Conservation (phyloP, 1,284 basidiomycete species). For the Naganishia liquefaciens region DNA sequence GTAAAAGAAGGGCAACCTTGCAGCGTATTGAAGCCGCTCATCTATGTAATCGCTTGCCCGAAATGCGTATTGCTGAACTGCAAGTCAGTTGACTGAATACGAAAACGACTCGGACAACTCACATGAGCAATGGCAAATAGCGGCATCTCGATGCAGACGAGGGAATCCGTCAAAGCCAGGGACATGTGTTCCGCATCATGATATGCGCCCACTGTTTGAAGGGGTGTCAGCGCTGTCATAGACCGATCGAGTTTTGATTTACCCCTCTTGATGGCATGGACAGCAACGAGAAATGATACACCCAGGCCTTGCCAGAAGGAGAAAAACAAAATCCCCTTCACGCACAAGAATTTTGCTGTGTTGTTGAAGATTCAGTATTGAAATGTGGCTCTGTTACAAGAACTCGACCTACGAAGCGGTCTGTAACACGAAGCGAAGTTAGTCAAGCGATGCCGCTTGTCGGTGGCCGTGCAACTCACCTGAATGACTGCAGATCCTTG, state of each 20-base stretch:
- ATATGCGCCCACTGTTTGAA: constrained; percentile 74
- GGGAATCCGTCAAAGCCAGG: constrained; percentile 80
- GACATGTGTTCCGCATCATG: constrained; percentile 88
- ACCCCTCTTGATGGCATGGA: constrained; percentile 69
- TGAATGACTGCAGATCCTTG: constrained; percentile 79
- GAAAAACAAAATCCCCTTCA: constrained; percentile 97
- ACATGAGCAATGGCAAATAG: constrained; percentile 88
- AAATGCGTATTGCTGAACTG: constrained; percentile 49
- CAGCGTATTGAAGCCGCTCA: constrained; percentile 63
- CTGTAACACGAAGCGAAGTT: constrained; percentile 45
- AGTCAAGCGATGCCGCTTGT: background rate
- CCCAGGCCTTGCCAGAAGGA: constrained; percentile 94
- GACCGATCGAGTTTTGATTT: constrained; percentile 22
- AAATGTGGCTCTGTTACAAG: background rate
- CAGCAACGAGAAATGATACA: constrained; percentile 84
- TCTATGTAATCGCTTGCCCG: constrained; percentile 75
- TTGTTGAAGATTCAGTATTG: constrained; percentile 48
- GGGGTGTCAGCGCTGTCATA: background rate
- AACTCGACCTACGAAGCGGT: constrained; percentile 55
- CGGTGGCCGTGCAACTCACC: constrained; percentile 4
- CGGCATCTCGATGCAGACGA: constrained; percentile 97
- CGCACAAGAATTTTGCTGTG: constrained; percentile 92
- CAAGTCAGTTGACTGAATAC: background rate
- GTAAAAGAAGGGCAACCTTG: constrained; percentile 80
- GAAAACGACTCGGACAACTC: constrained; percentile 25